Conservation (phyloP, 2,329 filamentous ascomycete species). For the Alternaria infectoria region DNA sequence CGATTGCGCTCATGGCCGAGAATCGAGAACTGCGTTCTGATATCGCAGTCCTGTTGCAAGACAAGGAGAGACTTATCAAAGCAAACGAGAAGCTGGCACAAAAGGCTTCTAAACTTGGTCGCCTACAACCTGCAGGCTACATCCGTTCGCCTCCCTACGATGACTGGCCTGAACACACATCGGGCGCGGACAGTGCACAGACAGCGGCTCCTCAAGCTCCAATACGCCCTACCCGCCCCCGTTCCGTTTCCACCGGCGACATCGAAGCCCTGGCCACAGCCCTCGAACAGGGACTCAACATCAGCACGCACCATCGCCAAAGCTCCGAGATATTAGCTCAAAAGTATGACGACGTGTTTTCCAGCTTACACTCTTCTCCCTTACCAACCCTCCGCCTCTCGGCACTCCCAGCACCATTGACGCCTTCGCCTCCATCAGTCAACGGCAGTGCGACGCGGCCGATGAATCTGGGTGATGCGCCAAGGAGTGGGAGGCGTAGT, state of each 20-base stretch:
- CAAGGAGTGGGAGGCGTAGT: not conserved
- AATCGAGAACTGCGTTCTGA: conserved; percentile 11
- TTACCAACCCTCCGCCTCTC: not conserved
- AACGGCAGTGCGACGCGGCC: not conserved
- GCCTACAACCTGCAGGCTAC: not conserved
- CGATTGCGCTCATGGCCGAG: conserved; percentile 1
- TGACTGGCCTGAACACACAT: not conserved
- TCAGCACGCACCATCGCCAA: not conserved
- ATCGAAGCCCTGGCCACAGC: not conserved
- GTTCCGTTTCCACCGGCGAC: not conserved
- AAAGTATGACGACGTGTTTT: conserved; percentile 18
- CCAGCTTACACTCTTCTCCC: not conserved
- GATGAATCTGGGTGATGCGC: not conserved
- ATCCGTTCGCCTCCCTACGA: not conserved
- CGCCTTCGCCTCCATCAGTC: not conserved
- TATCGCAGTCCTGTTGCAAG: not conserved
- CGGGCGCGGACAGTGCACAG: no score
- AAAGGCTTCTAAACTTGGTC: conserved; percentile 3
- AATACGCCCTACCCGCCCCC: not conserved
- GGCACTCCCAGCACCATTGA: not conserved
- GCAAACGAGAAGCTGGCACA: conserved; percentile 14
- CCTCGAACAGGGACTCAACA: not conserved
- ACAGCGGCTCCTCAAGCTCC: no score
- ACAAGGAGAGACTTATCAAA: conserved; percentile 5
- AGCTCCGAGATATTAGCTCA: not conserved